Evolutionary conservation across 805 yeast genomes (phyloP), one percentile per base, ranked within the genome.

Genomic region (Torulaspora maleeae): DNA sequence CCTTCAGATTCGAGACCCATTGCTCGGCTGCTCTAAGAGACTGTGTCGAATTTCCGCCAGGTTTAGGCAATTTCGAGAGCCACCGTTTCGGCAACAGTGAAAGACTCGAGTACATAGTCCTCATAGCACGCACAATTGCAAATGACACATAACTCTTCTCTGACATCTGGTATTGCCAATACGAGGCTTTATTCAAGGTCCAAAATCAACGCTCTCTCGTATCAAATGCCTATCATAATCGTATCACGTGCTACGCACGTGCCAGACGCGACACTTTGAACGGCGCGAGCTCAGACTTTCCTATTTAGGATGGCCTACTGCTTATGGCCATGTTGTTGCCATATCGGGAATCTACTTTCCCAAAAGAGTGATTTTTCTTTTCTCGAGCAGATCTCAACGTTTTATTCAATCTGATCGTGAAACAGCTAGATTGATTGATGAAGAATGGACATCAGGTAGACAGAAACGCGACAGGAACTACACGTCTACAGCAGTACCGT

Each of bases 1-100:
- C 64, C 54, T 78, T 73, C 58, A 86, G 69, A 1, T 60, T 43
- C 20, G 67, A 58, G 48, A 86, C 27, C 69, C 69, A 64, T 38
- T 36, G 29, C 35, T 53, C 54, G 1, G 63, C 43, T 1, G 10
- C n/a, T 20, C 16, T 24, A 6, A 32, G 4, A 11, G 35, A 32
- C 17, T 32, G n/a, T 5, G 11, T 8, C 12, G 4, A 10, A 15
- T 16, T 32, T 9, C 12, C 35, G 10, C 35, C 35, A 16, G 35
- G 11, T 3, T 2, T 15, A 4, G 2, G 19, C 13, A 19, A 32
- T 15, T 16, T 16, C 20, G 35, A 32, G 35, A 32, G 12, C 35
- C 20, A 15, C 11, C 35, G n/a, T 10, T 11, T 16, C 10, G 19
- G 13, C 2, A 16, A 15, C 8, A 32, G 6, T 32, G 9, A 8